Evolutionary conservation across 1,284 basidiomycete species (phyloP), one percentile per base, ranked within the genome.

Genomic region (Ganoderma meredithae): DNA sequence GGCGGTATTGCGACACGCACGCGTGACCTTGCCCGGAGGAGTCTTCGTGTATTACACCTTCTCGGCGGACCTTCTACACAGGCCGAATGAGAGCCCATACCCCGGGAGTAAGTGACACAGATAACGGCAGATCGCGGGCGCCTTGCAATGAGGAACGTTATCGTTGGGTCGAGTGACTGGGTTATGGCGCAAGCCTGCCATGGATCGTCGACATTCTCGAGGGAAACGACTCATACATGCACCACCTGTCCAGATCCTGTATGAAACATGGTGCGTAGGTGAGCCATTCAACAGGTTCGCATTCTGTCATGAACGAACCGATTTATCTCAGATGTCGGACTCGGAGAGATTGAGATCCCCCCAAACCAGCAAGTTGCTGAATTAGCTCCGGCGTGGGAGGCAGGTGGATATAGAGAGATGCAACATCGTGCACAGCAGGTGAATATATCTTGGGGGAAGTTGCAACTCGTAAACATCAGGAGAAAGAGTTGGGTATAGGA

Each of bases 1-100:
- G 68, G 47, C 44, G 10, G 31, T 55, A 73, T 73, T 63, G 69
- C 72, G 72, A 69, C 72, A 71, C 65, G 58, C 43, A 63, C 72
- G 71, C 69, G 72, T 73, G 72, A 73, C 53, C 67, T 58, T 53
- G 71, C 41, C 25, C 61, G 60, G 64, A 56, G 27, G 62, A 43
- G 58, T n/a, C 44, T 33, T n/a, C 43, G 13, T 5, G 27, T 10
- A 25, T 22, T 3, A n/a, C 43, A 44, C 15, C 17, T 69, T 64
- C 68, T 55, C 59, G 49, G 36, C 52, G 31, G 68, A 53, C 62
- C 52, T 69, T 69, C 64, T 41, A 27, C 64, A n/a, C 56, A 17
- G 10, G 17, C 44, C 25, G 19, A 12, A 27, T 25, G 59, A 12
- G 9, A 52, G 47, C 9, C 44, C 39, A 59, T 33, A 39, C 44